Evolutionary conservation across 139 green algal species (phyloP), one percentile per base, ranked within the genome.

Genomic region (Chlorella sp.): DNA sequence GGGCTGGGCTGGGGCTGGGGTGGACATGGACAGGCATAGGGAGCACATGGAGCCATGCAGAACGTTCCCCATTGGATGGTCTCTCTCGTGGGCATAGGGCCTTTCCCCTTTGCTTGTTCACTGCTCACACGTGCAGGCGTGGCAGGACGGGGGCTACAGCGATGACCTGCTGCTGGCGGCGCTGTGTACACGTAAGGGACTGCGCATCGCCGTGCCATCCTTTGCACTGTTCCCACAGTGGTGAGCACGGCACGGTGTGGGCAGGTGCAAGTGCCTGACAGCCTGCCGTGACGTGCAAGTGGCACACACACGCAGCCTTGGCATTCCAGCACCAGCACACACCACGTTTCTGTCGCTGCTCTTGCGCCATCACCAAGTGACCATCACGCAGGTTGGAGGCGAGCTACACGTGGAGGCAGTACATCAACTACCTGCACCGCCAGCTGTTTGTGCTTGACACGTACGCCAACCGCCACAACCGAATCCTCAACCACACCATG

Each of bases 361-460:
- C n/a, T n/a, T n/a, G n/a, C n/a, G n/a, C n/a, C n/a, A n/a, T n/a
- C n/a, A n/a, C n/a, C n/a, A n/a, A n/a, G n/a, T n/a, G n/a, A n/a
- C n/a, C 42, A 55, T 55, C 61, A 3, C 35, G 10, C 70, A 86
- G 80, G 74, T 49, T 86, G 61, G 74, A 82, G 24, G 3, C 50
- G 2, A 0, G n/a, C 23, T 75, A 63, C 74, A 72, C 29, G 26
- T 82, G 64, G 72, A n/a, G 64, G 10, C 72, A 68, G 22, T 98
- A 89, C 71, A 94, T 88, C 89, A 98, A 98, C 84, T 98, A 98
- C 77, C 82, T 98, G 65, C 75, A 88, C 17, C 84, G 93, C 1
- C 93, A 98, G 84, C 82, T 98, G 69, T 96, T 86, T 73, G 93
- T 97, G 31, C 83, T 97, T 68, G 93, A 97, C 82, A 98, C 93